These are phyloP conservation scores for grape (Vitis vinifera) DNA, from an alignment of 164 flowering plant species.

Conservation along the genomic window ASM3070453v1 NC_081814.1:5483501-5484000, in stretches of 20 bases:
- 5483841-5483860: constrained; percentile 15
- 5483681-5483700: too few relatives aligned
- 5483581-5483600: not conserved
- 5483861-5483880: constrained; percentile 31
- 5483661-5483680: too few relatives aligned
- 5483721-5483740: not conserved
- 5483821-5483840: not conserved
- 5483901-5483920: not conserved
- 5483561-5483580: constrained; percentile 15
- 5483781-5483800: not conserved
- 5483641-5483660: not conserved
- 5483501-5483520: not conserved
- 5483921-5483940: constrained; percentile 23
- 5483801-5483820: not conserved
- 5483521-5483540: constrained; percentile 13
- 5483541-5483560: constrained; percentile 15
- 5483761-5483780: not conserved
- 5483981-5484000: constrained; percentile 7
- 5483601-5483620: not conserved
- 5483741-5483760: not conserved
- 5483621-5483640: not conserved
- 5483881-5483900: constrained; percentile 17
- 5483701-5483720: too few relatives aligned
- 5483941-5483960: constrained; percentile 31
- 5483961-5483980: constrained; percentile 12